Evolutionary conservation across 305 asterid genomes (phyloP), one percentile per base, ranked within the genome.

Genomic region (Fraxinus nigra): DNA sequence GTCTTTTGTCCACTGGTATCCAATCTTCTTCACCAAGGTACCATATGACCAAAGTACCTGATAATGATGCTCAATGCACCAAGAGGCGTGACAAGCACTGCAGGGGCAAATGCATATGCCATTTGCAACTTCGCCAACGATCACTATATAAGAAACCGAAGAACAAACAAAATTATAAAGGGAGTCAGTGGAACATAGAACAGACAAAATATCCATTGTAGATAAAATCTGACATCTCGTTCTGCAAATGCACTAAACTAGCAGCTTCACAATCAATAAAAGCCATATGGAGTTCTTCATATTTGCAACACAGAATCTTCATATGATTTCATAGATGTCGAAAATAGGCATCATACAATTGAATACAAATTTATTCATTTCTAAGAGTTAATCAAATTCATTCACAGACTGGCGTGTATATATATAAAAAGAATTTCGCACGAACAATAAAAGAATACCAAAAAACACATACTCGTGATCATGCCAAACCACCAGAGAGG

Each of bases 91-190:
- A 95, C 97, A 51, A 95, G 98, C 78, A 95, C 97, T 38, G 98
- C 95, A 43, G 98, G 97, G 72, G 98, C 98, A 89, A 93, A 94
- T 73, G 98, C 96, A 89, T 95, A 91, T 13, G 98, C 98, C 85
- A 91, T 95, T 95, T 0, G 95, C 95, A 61, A 91, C 85, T 88
- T 95, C 97, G 82, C 98, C 95, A 16, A 93, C 70, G 46, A 93
- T 92, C 98, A 93, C 98, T 93, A 85, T 79, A 72, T 37, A 8
- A 80, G 14, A 84, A 86, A 78, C 83, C 48, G 79, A 3, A 75
- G 28, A 75, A 43, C 54, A 65, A 56, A 80, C 65, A 83, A 85
- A 48, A 79, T 84, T 77, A 83, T 72, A 79, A 24, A 18, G 67
- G 69, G 70, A 82, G 26, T 70, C 81, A 51, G 77, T 26, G 77